Conservation (phyloP, 257 asterid species). For the Osmanthus fragrans region DNA sequence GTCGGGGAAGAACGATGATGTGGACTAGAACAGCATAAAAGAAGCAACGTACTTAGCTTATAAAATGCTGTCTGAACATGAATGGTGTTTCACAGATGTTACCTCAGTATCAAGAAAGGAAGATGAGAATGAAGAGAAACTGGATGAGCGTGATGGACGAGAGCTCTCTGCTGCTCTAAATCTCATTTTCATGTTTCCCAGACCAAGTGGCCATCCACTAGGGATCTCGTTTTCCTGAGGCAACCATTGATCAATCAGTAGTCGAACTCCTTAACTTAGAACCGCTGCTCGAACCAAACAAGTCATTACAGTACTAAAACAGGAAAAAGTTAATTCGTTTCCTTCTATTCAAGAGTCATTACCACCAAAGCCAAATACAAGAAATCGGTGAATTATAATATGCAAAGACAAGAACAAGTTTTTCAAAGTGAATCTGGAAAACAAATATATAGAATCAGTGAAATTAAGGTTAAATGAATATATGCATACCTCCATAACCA, state of each 20-base stretch:
- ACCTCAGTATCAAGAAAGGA: constrained; percentile 56
- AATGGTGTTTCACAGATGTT: not conserved
- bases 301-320: no score
- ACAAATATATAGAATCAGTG: not conserved
- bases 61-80: not conserved
- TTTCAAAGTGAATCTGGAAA: not conserved
- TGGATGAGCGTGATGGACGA: constrained; percentile 17
- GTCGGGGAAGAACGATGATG: constrained; percentile 67
- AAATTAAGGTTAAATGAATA: not conserved
- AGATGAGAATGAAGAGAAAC: constrained; percentile 56
- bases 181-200: constrained; percentile 43
- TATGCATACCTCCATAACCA: constrained; percentile 27
- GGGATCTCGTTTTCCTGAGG: constrained; percentile 26
- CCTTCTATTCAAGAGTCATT: not conserved
- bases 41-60: not conserved
- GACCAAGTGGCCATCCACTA: constrained; percentile 64
- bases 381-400: not conserved
- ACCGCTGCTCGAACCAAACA: no score
- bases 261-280: not conserved
- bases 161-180: constrained; percentile 22
- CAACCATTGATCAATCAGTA: not conserved
- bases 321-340: no score
- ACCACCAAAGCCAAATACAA: not conserved
- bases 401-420: not conserved
- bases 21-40: constrained; percentile 43